Evolutionary conservation across 257 asterid genomes (phyloP), one percentile per base, ranked within the genome.

Genomic region (Forsythia suspensa): DNA sequence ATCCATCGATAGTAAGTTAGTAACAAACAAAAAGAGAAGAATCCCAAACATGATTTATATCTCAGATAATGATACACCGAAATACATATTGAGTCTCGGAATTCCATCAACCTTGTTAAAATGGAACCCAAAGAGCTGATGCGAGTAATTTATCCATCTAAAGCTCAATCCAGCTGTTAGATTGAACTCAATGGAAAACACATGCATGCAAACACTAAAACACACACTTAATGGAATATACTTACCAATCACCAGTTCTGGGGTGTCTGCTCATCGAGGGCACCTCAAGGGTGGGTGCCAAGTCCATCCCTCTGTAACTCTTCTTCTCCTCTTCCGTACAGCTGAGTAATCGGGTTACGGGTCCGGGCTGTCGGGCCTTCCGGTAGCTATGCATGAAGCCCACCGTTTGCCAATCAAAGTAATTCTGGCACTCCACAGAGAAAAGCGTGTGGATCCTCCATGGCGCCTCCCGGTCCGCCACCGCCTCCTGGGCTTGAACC

Each of bases 331-430:
- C 88, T 1, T 90, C 95, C 5, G 98, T 96, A 71, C 99, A 96
- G 80, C 99, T 96, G 71, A 96, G 97, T 52, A 96, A 87, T 16
- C 99, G 84, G 59, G 99, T 96, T 38, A 96, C 83, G 36, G 96
- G 97, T 81, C 99, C 99, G 85, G 98, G 99, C 83, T 94, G 98
- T 48, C 82, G 81, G 80, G 99, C 89, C 46, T 96, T 96, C 42
- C 83, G 85, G 79, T 80, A 91, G 85, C 99, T 94, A 65, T 90
- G 97, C 97, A 96, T 86, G 83, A 96, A 89, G 0, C 99, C 99
- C 70, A 96, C 99, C 36, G 99, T 94, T 71, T 96, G 97, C 99
- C 99, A 96, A 91, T 96, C 99, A 88, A 96, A 96, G 89, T 96
- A 96, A 81, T 96, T 83, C 85, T 96, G 97, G 70, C 99, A 96